Evolutionary conservation across 176 grass and related monocot genomes (phyloP), one percentile per base, ranked within the genome.

Genomic region (Dactylis glomerata): DNA sequence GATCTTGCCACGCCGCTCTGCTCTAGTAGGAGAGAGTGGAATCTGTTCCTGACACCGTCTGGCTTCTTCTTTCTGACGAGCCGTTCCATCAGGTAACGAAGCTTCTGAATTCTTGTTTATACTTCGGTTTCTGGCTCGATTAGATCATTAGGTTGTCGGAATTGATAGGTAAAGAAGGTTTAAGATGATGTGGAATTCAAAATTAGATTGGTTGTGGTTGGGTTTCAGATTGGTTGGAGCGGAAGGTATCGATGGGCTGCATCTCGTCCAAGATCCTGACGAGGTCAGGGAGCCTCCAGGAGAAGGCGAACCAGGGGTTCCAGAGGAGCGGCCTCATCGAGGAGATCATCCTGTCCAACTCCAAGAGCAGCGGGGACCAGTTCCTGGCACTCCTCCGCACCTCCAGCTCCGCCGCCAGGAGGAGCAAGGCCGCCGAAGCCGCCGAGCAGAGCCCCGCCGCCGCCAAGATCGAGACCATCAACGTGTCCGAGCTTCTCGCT

Each of bases 271-370:
- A 94, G 80, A 61, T 82, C 27, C 57, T 87, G n/a, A 77, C 23
- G 69, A 93, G 88, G 82, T 87, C 96, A 3, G 96, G 91, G 81
- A 96, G 91, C 83, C 85, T 86, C 4, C 84, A 82, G n/a, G 89
- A 92, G 69, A 88, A 90, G 54, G 47, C 77, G 36, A 88, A 51
- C 38, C 87, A 85, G 33, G 80, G 85, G n/a, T 73, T 95, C 80
- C 83, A 89, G 62, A 80, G 71, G 76, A 98, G 79, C 68, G 91
- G 44, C 85, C 82, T 86, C 20, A 85, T 92, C n/a, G 87, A 95
- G 85, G 96, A 95, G 45, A 79, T 90, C 57, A 83, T 94, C 73
- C 65, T 83, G 47, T 97, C 94, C n/a, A 87, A 70, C 80, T 92
- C 91, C 49, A 95, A 86, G 87, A 87, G 78, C 50, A 88, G 74